These are phyloP conservation scores for Turnera subulata DNA, from an alignment of 345 rosid species.

Conservation along the genomic window DNA sequence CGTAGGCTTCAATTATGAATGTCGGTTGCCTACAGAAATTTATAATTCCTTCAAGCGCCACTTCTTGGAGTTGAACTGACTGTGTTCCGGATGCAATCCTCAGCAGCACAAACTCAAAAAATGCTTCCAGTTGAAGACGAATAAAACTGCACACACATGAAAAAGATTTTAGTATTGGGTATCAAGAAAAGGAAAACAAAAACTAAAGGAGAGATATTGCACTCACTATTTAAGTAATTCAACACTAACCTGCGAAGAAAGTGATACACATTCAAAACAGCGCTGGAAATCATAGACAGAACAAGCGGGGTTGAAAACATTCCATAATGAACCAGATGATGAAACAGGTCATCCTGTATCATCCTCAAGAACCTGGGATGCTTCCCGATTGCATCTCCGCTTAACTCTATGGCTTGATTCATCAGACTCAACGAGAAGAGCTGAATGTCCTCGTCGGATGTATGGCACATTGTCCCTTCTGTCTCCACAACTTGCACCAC, in stretches of 20 bases:
- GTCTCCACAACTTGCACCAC: conserved; percentile 63
- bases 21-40: conserved; percentile 84
- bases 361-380: conserved; percentile 73
- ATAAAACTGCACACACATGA: conserved; percentile 44
- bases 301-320: conserved; percentile 65
- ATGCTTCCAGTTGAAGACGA: conserved; percentile 89
- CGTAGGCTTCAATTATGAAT: conserved; percentile 70
- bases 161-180: neutral
- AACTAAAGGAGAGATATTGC: neutral
- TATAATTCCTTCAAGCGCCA: conserved; percentile 76
- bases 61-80: conserved; percentile 73
- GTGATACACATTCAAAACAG: conserved; percentile 75
- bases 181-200: neutral
- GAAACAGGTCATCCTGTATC: conserved; percentile 81
- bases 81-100: conserved; percentile 39
- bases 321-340: conserved; percentile 84
- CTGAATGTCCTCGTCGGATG: conserved; percentile 73
- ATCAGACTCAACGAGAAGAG: conserved; percentile 61
- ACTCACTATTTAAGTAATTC: neutral
- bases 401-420: conserved; percentile 66
- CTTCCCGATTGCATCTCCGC: conserved; percentile 71
- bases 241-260: conserved; percentile 64
- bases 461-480: conserved; percentile 45
- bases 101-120: conserved; percentile 65
- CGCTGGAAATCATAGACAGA: conserved; percentile 83